Percentiles rank a stretch among this genome's conserved stretches.
Evolutionary conservation across 164 flowering plant genomes (phyloP).

Genomic region (Echeveria elegans): DNA sequence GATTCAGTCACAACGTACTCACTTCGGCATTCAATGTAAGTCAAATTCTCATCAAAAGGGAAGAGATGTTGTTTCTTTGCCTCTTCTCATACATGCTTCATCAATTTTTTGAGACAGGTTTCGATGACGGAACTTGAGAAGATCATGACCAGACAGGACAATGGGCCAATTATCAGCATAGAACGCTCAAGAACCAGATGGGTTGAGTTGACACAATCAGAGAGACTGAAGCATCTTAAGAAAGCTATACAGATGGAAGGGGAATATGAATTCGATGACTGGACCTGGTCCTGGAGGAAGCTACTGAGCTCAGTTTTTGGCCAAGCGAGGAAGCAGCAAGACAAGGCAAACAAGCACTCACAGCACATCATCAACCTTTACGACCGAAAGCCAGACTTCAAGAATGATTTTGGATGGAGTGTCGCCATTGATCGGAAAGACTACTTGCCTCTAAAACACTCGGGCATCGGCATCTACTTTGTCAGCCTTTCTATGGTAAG

Average conservation of each 20-base stretch:
- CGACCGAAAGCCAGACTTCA: constrained; percentile 4
- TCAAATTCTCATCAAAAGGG: background rate
- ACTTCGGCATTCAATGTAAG: constrained; percentile 1
- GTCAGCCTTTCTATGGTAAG: background rate
- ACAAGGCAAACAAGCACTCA: background rate
- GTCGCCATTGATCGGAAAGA: background rate
- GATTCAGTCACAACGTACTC: background rate
- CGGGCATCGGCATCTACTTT: background rate
- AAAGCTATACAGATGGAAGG: background rate
- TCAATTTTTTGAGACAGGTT: background rate
- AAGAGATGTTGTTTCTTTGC: background rate
- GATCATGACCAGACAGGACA: constrained; percentile 4
- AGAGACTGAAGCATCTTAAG: background rate
- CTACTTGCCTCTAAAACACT: constrained; percentile 3
- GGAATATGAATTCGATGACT: background rate
- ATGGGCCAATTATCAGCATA: constrained; percentile 3
- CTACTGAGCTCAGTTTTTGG: constrained; percentile 2
- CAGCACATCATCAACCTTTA: constrained; percentile 2
- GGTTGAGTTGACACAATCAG: background rate
- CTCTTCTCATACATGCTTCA: background rate
- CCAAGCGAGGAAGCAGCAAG: background rate
- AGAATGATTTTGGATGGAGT: constrained; percentile 2
- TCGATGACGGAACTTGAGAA: background rate
- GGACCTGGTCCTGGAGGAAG: constrained; percentile 7
- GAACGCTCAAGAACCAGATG: background rate